A percentile compares a stretch with the other conserved stretches of the same genome.
Conservation (phyloP, 176 grass and related monocot species). For the Aegilops sharonensis region DNA sequence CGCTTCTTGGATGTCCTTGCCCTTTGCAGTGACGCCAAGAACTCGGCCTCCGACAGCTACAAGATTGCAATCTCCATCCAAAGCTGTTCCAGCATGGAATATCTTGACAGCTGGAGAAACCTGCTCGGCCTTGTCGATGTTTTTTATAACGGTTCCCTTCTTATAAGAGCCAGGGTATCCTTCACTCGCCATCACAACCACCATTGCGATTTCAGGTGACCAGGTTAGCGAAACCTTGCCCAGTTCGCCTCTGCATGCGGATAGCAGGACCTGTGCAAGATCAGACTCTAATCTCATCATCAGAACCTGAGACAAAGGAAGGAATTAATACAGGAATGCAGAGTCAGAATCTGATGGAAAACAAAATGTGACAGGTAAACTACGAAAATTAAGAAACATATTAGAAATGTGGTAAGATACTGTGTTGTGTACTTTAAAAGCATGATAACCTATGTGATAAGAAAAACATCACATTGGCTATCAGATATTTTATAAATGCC, state of each 20-base stretch:
- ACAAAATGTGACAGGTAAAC: background rate
- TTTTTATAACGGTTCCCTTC: conserved; percentile 71
- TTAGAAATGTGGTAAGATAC: background rate
- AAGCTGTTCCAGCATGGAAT: conserved; percentile 74
- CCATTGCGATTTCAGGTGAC: conserved; percentile 65
- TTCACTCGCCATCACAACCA: conserved; percentile 81
- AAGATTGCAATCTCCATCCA: conserved; percentile 65
- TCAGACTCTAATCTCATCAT: conserved; percentile 87
- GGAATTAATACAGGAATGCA: background rate
- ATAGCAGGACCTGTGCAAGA: conserved; percentile 67
- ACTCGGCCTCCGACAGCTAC: conserved; percentile 56
- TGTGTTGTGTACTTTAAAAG: background rate
- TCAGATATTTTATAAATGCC: background rate
- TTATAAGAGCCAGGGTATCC: conserved; percentile 82
- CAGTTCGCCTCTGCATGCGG: conserved; percentile 67
- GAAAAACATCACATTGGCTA: background rate
- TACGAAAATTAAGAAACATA: background rate
- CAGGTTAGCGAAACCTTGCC: conserved; percentile 57
- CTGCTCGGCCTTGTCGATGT: conserved; percentile 67
- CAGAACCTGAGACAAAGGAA: conserved; percentile 50
- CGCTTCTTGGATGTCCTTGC: conserved; percentile 75
- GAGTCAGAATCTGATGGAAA: background rate
- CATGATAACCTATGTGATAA: background rate
- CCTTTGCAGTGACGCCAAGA: conserved; percentile 70
- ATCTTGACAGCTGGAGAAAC: conserved; percentile 73